Evolutionary conservation across 306 rosid species (phyloP).

Genomic region (Cucurbita pepo): DNA sequence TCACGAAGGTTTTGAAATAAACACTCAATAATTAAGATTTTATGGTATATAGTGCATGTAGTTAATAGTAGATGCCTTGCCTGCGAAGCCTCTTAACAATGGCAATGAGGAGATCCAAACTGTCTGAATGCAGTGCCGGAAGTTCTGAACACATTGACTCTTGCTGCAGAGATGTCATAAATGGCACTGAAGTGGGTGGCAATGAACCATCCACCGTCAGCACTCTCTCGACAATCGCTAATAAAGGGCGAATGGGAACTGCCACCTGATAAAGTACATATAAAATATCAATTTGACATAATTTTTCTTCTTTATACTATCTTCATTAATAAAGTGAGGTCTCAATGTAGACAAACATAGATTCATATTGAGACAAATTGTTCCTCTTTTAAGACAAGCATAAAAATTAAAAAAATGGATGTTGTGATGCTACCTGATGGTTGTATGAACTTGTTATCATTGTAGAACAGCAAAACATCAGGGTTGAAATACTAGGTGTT

Average conservation of each 20-base stretch:
- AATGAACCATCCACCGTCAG: slow-evolving; percentile 62
- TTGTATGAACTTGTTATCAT: slow-evolving; percentile 68
- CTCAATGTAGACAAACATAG: not conserved
- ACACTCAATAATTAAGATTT: not conserved
- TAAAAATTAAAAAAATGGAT: not conserved
- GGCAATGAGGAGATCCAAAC: slow-evolving; percentile 61
- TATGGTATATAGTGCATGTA: not conserved
- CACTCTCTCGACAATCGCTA: slow-evolving; percentile 59
- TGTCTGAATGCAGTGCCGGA: slow-evolving; percentile 51
- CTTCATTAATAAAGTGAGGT: not conserved
- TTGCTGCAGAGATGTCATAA: slow-evolving; percentile 64
- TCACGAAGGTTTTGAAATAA: not conserved
- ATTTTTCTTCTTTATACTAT: not conserved
- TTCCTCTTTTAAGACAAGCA: not conserved
- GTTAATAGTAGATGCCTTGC: slow-evolving; percentile 18
- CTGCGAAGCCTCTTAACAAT: slow-evolving; percentile 52
- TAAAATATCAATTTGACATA: not conserved
- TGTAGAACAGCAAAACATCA: slow-evolving; percentile 52
- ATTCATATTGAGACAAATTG: not conserved
- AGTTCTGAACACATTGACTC: slow-evolving; percentile 71
- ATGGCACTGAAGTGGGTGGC: slow-evolving; percentile 40
- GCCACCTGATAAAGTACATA: slow-evolving; percentile 33
- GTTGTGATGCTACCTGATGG: slow-evolving; percentile 37
- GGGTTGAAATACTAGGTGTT: slow-evolving; percentile 31
- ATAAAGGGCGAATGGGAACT: slow-evolving; percentile 44